A percentile compares a stretch with the other conserved stretches of the same genome.
phyloP scores from a whole-genome alignment of 768 basidiomycete species.

The Psilocybe cubensis region DNA sequence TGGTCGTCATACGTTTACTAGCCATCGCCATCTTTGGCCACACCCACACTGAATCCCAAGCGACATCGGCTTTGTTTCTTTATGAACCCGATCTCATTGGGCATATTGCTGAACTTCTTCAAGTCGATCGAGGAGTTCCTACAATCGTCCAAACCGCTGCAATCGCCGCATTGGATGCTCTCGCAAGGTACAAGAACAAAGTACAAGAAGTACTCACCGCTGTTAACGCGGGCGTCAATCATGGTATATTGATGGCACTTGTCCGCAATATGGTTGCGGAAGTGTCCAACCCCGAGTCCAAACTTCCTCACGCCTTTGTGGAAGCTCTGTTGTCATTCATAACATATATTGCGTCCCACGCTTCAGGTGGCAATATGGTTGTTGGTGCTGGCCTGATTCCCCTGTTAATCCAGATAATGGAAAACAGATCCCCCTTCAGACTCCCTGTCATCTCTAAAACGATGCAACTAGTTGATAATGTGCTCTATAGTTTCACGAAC shows the following conservation, averaged over 20 bases:
- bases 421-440: conserved; percentile 71
- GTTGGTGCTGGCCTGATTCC: conserved; percentile 93
- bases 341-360: conserved; percentile 83
- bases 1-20: conserved; percentile 79
- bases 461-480: conserved; percentile 90
- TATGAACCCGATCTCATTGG: conserved; percentile 93
- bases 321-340: conserved; percentile 89
- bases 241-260: conserved; percentile 90
- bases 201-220: conserved; percentile 87
- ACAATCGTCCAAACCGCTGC: conserved; percentile 81
- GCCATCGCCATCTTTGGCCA: conserved; percentile 92
- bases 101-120: conserved; percentile 88
- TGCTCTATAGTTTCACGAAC: conserved; percentile 87
- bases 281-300: conserved; percentile 67
- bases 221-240: conserved; percentile 94
- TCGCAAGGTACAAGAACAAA: conserved; percentile 82
- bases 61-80: conserved; percentile 82
- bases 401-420: conserved; percentile 85
- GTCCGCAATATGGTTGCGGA: conserved; percentile 82
- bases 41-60: conserved; percentile 79
- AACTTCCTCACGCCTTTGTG: conserved; percentile 71
- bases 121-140: conserved; percentile 74
- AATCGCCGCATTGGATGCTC: conserved; percentile 87
- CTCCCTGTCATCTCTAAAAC: conserved; percentile 84
- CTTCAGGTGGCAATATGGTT: conserved; percentile 89